Evolutionary conservation across 129 eudicot species (phyloP).

Genomic region (Flaveria ramosissima): DNA sequence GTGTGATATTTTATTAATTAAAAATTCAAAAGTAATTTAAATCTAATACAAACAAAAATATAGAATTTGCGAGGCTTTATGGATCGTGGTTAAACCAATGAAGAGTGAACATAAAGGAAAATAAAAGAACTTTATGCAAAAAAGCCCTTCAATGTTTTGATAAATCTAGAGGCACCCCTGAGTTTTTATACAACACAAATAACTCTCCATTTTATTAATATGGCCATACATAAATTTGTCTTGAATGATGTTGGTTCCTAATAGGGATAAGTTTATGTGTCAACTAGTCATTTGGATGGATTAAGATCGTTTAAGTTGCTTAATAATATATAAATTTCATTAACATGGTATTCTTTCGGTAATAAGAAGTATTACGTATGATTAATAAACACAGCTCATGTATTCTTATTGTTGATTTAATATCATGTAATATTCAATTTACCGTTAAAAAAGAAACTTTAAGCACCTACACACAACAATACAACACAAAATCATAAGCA

Average conservation of each 20-base stretch:
- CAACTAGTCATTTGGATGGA: background rate
- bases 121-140: background rate
- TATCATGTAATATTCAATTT: too few relatives aligned
- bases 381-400: too few relatives aligned
- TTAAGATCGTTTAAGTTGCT: too few relatives aligned
- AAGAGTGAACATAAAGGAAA: background rate
- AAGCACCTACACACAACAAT: too few relatives aligned
- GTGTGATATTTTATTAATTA: background rate
- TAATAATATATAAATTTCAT: too few relatives aligned
- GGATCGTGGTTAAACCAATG: background rate
- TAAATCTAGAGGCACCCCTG: background rate
- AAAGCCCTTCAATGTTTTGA: background rate
- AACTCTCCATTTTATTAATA: too few relatives aligned
- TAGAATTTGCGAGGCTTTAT: conserved; percentile 14
- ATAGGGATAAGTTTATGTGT: background rate
- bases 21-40: background rate
- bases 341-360: too few relatives aligned
- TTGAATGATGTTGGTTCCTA: background rate
- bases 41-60: conserved; percentile 4
- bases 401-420: too few relatives aligned
- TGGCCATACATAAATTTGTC: background rate
- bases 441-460: too few relatives aligned
- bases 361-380: too few relatives aligned
- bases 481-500: too few relatives aligned
- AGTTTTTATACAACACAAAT: conserved; percentile 10